Evolutionary conservation across 2,329 filamentous ascomycete genomes (phyloP).

Genomic region (Neurospora sp.): DNA sequence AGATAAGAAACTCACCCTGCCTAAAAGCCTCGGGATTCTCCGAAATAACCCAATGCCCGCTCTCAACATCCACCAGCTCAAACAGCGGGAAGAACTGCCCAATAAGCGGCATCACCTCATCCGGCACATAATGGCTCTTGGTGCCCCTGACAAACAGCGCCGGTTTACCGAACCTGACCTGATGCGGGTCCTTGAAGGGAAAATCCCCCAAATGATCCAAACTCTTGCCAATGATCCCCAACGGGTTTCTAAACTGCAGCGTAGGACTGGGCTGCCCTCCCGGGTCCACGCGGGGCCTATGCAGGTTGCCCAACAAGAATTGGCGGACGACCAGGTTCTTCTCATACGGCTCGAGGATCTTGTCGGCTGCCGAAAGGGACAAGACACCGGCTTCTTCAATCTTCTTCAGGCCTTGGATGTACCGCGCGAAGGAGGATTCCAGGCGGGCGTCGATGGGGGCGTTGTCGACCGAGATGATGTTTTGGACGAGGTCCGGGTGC

Average conservation of each 20-base stretch:
- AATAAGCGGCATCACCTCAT: constrained; percentile 70
- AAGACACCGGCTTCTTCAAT: constrained; percentile 61
- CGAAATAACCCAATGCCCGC: constrained; percentile 84
- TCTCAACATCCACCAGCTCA: constrained; percentile 60
- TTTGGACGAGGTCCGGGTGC: constrained; percentile 54
- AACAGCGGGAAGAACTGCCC: constrained; percentile 77
- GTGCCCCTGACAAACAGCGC: constrained; percentile 75
- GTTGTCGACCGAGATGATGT: constrained; percentile 82
- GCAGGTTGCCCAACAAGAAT: constrained; percentile 81
- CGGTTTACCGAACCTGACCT: constrained; percentile 60
- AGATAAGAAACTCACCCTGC: constrained; percentile 42
- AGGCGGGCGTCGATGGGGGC: constrained; percentile 75
- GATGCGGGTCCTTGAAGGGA: constrained; percentile 66
- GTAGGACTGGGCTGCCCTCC: constrained; percentile 26
- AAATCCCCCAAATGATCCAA: constrained; percentile 79
- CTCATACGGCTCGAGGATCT: constrained; percentile 67
- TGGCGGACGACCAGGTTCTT: constrained; percentile 68
- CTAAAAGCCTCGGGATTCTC: constrained; percentile 75
- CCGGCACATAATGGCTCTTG: constrained; percentile 66
- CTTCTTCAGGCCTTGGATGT: constrained; percentile 74
- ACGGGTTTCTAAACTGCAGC: constrained; percentile 69
- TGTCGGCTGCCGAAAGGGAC: constrained; percentile 68
- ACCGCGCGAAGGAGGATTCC: constrained; percentile 63
- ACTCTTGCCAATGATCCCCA: constrained; percentile 56
- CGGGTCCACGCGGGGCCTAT: constrained; percentile 34